These are phyloP conservation scores for Acidiella bohemica DNA, from an alignment of 495 filamentous ascomycete genomes.

Conservation along the genomic window DNA sequence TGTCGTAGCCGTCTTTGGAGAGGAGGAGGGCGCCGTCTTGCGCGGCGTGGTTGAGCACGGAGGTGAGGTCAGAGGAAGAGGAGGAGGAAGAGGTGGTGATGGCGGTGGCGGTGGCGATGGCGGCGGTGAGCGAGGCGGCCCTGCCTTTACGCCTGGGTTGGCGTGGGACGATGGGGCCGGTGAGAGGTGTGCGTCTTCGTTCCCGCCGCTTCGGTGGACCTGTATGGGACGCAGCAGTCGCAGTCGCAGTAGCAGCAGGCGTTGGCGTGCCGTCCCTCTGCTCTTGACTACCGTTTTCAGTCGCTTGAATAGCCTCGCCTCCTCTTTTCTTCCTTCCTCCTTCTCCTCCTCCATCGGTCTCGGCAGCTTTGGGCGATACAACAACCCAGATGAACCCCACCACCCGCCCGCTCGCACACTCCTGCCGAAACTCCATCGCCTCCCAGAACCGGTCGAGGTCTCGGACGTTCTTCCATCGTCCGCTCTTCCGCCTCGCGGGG, in stretches of 20 bases:
- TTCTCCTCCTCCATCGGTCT: conserved; percentile 23
- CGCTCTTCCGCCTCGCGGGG: conserved; percentile 34
- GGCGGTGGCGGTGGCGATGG: no score
- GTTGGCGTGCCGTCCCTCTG: conserved; percentile 3
- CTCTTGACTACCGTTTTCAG: conserved; percentile 17
- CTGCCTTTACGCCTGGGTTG: conserved; percentile 41
- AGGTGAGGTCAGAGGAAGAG: conserved; percentile 28
- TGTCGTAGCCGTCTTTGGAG: conserved; percentile 44
- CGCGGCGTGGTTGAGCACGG: conserved; percentile 1
- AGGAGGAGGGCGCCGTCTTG: conserved; percentile 7
- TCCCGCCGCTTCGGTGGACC: conserved; percentile 5
- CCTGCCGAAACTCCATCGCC: conserved; percentile 91
- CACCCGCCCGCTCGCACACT: conserved; percentile 79
- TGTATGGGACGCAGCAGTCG: no score
- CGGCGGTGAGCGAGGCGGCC: conserved; percentile 18
- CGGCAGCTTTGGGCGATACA: conserved; percentile 38
- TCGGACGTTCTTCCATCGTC: conserved; percentile 68
- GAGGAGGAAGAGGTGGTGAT: no score
- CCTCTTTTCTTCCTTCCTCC: no score
- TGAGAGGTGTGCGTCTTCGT: conserved; percentile 33
- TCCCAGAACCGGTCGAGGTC: conserved; percentile 93
- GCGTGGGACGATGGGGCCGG: conserved; percentile 40
- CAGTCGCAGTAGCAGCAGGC: no score
- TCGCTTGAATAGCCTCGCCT: no score
- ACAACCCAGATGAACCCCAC: conserved; percentile 94